Evolutionary conservation across 2,329 filamentous ascomycete species (phyloP), one percentile per base, ranked within the genome.

Genomic region (Hypoxylon rubiginosum): DNA sequence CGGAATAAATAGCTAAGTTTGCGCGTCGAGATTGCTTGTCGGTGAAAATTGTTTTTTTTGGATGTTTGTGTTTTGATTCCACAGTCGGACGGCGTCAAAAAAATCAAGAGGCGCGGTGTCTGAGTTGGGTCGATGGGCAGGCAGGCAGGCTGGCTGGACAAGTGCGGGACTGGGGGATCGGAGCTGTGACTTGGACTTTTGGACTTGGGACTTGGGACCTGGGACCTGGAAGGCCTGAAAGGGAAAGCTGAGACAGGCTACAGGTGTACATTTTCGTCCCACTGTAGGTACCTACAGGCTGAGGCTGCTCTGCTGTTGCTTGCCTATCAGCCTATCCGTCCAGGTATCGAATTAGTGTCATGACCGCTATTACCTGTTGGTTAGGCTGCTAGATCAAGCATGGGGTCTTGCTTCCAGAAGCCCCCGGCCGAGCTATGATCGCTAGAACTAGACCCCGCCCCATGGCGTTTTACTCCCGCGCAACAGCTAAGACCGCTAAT

Each of bases 101-200:
- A 73, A 75, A 69, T 72, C 55, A 54, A 74, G 72, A 74, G 73
- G 72, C 73, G 71, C 69, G 70, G 72, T 72, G 69, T 39, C 58
- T 32, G 26, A 11, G 26, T 30, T 28, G 45, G 45, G 19, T 32
- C 43, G 43, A 62, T 67, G 60, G 66, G 66, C 48, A 34, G 50
- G 13, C 26, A 3, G 52, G 62, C 61, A 59, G 63, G 65, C 53
- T 32, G 62, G 63, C 67, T 66, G 58, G 21, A 4, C 21, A 24
- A n/a, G n/a, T n/a, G 30, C 8, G 26, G 46, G 43, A 48, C 21
- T 28, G 4, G 45, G 21, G 24, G 15, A 4, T 15, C 4, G 32
- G 32, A 10, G 24, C 19, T 26, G n/a, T 26, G 45, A 7, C 45
- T 13, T 24, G 21, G 45, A 48, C 21, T 41, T 41, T 28, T 21